Percentiles rank a stretch among this genome's conserved stretches.
Conservation (phyloP, 345 rosid species). For the Atalantia buxifolia region DNA sequence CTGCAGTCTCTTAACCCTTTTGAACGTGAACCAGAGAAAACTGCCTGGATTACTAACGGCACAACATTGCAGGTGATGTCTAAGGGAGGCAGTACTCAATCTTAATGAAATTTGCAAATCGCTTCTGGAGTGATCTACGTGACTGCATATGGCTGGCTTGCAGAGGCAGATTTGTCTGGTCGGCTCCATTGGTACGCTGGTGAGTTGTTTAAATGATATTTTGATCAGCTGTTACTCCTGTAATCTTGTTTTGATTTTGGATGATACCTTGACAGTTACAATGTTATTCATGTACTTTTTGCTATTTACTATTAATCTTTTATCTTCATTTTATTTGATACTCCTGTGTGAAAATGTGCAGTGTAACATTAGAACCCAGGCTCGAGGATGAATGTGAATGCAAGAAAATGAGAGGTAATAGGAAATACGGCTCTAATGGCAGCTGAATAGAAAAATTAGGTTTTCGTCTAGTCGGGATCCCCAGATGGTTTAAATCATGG, state of each 20-base stretch:
- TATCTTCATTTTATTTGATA: not conserved
- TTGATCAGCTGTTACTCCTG: not conserved
- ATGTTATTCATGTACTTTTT: not conserved
- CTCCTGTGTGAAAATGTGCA: slow-evolving; percentile 8
- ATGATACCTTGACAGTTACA: not conserved
- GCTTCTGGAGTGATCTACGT: slow-evolving; percentile 12
- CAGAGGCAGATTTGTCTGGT: slow-evolving; percentile 20
- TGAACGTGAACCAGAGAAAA: slow-evolving; percentile 64
- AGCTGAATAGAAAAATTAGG: not conserved
- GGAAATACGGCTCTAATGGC: not conserved
- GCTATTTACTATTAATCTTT: too few species aligned
- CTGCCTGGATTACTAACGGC: slow-evolving; percentile 73
- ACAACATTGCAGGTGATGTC: slow-evolving; percentile 58
- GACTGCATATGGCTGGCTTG: slow-evolving; percentile 5
- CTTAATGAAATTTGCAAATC: slow-evolving; percentile 15
- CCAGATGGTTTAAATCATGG: not conserved
- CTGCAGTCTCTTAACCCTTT: slow-evolving; percentile 56
- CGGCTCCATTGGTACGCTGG: slow-evolving; percentile 16
- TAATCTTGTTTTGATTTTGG: not conserved
- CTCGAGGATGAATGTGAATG: not conserved
- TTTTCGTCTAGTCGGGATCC: not conserved
- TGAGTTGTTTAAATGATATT: slow-evolving; percentile 7
- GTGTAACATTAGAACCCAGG: not conserved
- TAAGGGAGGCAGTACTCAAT: slow-evolving; percentile 37
- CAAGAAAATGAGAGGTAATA: slow-evolving; percentile 7